phyloP scores from a whole-genome alignment of 2,329 filamentous ascomycete species.

The Amylocarpus encephaloides region DNA sequence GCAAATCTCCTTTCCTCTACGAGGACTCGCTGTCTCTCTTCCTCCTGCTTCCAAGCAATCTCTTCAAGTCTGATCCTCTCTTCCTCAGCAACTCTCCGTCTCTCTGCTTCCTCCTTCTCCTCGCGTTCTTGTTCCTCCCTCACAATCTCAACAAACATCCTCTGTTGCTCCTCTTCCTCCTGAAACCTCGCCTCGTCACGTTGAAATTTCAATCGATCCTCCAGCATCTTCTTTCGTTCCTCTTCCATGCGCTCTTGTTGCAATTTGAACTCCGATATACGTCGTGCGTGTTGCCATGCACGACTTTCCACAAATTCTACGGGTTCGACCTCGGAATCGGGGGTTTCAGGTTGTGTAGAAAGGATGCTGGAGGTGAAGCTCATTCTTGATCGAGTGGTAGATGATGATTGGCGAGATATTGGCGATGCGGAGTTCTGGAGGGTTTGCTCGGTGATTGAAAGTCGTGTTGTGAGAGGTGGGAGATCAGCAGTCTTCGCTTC shows the following conservation, averaged over 20 bases:
- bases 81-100: neutral
- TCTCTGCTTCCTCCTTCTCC: slow-evolving; percentile 1
- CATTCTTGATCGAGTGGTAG: neutral
- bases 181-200: slow-evolving; percentile 7
- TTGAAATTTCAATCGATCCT: slow-evolving; percentile 9
- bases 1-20: too few relatives aligned
- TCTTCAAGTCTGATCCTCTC: neutral
- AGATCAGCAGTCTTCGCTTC: neutral
- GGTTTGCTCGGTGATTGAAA: neutral
- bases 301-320: slow-evolving; percentile 4
- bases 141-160: slow-evolving; percentile 1
- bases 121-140: neutral
- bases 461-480: neutral
- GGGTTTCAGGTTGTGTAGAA: neutral
- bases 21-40: too few relatives aligned
- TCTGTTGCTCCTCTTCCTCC: slow-evolving; percentile 5
- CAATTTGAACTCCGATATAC: slow-evolving; percentile 4
- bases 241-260: slow-evolving; percentile 17
- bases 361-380: neutral
- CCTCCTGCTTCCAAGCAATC: too few relatives aligned
- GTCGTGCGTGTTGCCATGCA: slow-evolving; percentile 1
- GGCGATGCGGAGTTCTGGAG: too few relatives aligned
- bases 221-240: slow-evolving; percentile 12
- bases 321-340: neutral
- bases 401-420: neutral